Evolutionary conservation across 2,329 filamentous ascomycete genomes (phyloP).

Genomic region (Uncinocarpus reesii): DNA sequence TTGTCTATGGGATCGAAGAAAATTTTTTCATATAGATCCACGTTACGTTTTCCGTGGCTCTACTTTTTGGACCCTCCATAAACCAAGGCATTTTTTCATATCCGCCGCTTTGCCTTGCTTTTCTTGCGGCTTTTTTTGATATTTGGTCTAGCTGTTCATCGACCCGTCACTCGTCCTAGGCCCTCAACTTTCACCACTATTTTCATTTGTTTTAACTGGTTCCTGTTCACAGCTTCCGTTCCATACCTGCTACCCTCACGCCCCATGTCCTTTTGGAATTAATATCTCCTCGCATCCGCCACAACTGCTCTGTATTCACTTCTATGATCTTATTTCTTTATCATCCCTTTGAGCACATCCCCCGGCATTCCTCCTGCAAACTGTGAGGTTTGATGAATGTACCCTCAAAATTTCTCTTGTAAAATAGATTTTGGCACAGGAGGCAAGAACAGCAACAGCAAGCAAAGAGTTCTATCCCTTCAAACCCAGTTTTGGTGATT

Average conservation of each 20-base stretch:
- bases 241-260: constrained; percentile 4
- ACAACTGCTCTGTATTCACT: constrained; percentile 7
- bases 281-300: background rate
- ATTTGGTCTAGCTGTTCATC: background rate
- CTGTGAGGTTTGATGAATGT: constrained; percentile 2
- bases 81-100: background rate
- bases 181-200: background rate
- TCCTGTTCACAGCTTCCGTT: constrained; percentile 15
- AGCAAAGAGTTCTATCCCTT: background rate
- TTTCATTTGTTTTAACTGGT: constrained; percentile 14
- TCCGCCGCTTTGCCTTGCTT: background rate
- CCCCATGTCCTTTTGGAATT: constrained; percentile 16
- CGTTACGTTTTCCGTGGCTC: constrained; percentile 11
- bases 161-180: background rate
- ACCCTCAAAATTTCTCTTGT: constrained; percentile 20
- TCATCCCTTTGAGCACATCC: constrained; percentile 17
- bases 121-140: background rate
- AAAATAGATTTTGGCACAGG: constrained; percentile 25
- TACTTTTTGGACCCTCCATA: background rate
- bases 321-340: constrained; percentile 12
- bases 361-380: constrained; percentile 16
- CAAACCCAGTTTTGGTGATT: background rate
- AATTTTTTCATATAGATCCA: constrained; percentile 7
- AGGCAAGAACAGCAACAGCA: background rate
- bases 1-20: background rate